Evolutionary conservation across 257 asterid species (phyloP), one percentile per base, ranked within the genome.

Genomic region (Nemophila menziesii): DNA sequence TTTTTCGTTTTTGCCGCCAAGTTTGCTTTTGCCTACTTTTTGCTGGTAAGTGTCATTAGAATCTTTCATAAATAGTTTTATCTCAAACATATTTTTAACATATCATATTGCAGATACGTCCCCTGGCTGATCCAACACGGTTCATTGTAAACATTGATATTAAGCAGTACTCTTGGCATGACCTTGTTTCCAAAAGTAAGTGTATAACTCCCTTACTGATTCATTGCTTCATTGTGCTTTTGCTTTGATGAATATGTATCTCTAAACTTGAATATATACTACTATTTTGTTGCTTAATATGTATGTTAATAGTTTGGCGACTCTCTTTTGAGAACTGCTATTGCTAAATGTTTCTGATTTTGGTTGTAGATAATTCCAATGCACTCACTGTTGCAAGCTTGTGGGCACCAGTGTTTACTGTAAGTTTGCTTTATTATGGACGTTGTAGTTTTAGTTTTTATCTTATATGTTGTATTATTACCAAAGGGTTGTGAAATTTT

Each of bases 321-420:
- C 48, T 47, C 23, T 21, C 23, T 21, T 16, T 64, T 26, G 11
- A n/a, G 12, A 16, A 20, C 12, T 51, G 39, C 57, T 63, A 45
- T 13, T 51, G 39, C 52, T 64, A 46, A 44, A 57, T 14, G 37
- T 34, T 38, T 49, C 45, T 29, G 46, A 44, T 50, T 23, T 69
- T 58, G 39, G 50, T 47, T 78, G 79, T 63, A 90, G 98, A 85
- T 67, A 90, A 90, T 63, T 80, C 84, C 64, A 90, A 85, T 67
- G 92, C 92, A 46, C 49, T 81, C 40, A 69, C 98, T 4, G 65
- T 90, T 17, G 70, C 70, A 57, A 74, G 93, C 81, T 71, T 90
- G 55, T 90, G 98, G 98, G 86, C 83, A 47, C 98, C 94, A 26
- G 94, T 90, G 54, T 44, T 85, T 54, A 47, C 75, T 55, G 98